These are phyloP conservation scores for Termitomyces sp. DNA, from an alignment of 768 basidiomycete species.

Conservation along the genomic window DNA sequence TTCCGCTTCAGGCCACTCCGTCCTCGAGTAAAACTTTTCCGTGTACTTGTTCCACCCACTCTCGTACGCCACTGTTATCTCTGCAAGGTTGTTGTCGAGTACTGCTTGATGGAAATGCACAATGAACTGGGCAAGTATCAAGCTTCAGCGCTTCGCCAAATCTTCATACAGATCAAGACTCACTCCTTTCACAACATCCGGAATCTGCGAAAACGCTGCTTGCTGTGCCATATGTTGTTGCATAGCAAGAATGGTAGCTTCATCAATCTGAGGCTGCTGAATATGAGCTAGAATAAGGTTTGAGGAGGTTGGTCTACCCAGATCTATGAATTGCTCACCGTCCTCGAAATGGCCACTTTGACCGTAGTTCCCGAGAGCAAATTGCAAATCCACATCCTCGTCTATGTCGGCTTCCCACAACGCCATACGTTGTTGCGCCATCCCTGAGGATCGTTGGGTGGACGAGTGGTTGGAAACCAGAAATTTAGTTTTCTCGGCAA, in stretches of 20 bases:
- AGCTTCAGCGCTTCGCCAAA: not conserved
- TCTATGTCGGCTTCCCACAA: constrained; percentile 81
- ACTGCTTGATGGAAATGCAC: constrained; percentile 94
- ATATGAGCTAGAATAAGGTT: constrained; percentile 32
- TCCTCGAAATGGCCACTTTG: constrained; percentile 65
- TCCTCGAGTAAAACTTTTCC: constrained; percentile 90
- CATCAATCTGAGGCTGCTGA: constrained; percentile 62
- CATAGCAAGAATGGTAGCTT: constrained; percentile 61
- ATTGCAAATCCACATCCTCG: constrained; percentile 70
- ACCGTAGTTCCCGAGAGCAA: constrained; percentile 66
- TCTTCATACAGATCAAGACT: constrained; percentile 21
- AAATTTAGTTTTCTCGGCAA: constrained; percentile 30
- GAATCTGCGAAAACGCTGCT: constrained; percentile 75
- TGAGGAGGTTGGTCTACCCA: constrained; percentile 6
- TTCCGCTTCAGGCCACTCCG: constrained; percentile 98
- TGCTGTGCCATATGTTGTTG: constrained; percentile 85
- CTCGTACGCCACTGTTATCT: constrained; percentile 93
- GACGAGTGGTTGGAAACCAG: constrained; percentile 10
- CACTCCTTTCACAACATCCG: constrained; percentile 86
- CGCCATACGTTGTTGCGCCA: constrained; percentile 63
- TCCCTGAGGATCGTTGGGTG: constrained; percentile 21
- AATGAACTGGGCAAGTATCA: constrained; percentile 60
- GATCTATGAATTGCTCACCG: constrained; percentile 29
- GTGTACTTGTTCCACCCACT: constrained; percentile 97
- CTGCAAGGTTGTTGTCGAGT: constrained; percentile 81